Conservation (phyloP, 176 grass and related monocot genomes). For the Secale cereale region DNA sequence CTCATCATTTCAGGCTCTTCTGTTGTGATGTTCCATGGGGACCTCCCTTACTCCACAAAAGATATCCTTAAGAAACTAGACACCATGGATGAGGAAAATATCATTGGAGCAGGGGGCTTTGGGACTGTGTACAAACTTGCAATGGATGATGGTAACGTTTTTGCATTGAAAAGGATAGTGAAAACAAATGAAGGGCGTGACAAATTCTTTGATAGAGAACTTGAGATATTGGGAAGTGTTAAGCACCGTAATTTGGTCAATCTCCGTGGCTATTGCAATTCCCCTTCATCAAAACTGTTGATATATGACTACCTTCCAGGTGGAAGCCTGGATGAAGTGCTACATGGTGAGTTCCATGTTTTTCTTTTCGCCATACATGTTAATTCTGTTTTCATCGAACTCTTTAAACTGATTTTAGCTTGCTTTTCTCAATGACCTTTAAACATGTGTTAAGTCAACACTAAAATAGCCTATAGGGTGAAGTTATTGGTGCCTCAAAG, state of each 20-base stretch:
- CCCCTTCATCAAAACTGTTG: constrained; percentile 84
- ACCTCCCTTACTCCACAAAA: constrained; percentile 94
- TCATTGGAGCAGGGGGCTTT: constrained; percentile 92
- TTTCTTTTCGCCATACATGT: neutral
- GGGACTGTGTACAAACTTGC: constrained; percentile 96
- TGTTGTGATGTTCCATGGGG: constrained; percentile 93
- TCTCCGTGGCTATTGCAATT: constrained; percentile 98
- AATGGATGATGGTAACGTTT: constrained; percentile 91
- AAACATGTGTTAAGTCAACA: neutral
- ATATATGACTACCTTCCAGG: constrained; percentile 97
- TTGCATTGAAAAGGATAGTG: constrained; percentile 97
- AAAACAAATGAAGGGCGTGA: constrained; percentile 94
- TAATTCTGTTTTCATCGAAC: neutral
- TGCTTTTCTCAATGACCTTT: neutral
- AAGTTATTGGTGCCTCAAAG: neutral
- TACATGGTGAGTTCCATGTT: constrained; percentile 64
- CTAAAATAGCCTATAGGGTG: neutral
- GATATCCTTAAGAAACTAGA: constrained; percentile 95
- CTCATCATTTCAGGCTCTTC: constrained; percentile 69
- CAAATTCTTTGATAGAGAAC: constrained; percentile 93
- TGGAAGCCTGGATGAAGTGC: constrained; percentile 94
- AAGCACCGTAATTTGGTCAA: constrained; percentile 99
- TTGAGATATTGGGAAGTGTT: constrained; percentile 98
- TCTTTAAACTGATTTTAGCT: neutral
- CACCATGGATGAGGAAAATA: constrained; percentile 67